A percentile compares a stretch with the other conserved stretches of the same genome.
These are phyloP conservation scores for Bonia amplexicaulis DNA, from an alignment of 176 grass and related monocot species.

Conservation along the genomic window DNA sequence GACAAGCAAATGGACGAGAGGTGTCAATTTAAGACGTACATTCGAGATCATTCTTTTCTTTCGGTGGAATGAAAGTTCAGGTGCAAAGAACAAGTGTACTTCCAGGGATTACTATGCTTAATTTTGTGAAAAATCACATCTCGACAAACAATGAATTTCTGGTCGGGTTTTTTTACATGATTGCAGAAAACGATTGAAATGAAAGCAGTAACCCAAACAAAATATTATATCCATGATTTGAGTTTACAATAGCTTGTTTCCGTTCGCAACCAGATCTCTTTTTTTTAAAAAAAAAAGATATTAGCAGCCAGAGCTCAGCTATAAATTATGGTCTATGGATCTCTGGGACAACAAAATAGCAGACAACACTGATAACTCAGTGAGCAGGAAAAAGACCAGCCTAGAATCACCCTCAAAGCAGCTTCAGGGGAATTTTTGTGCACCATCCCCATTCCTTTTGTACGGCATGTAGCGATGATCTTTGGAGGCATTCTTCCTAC, in stretches of 20 bases:
- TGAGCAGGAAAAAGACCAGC: not conserved
- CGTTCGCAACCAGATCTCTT: not conserved
- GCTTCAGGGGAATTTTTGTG: not conserved
- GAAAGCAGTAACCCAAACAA: not conserved
- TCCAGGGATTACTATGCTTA: not conserved
- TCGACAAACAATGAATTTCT: not conserved
- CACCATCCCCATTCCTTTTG: conserved; percentile 38
- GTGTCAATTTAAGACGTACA: not conserved
- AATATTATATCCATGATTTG: not conserved
- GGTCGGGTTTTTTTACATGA: not conserved
- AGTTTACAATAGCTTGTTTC: not conserved
- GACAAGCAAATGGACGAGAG: not conserved
- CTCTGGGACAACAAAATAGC: not conserved
- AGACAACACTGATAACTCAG: not conserved
- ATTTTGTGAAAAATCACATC: not conserved
- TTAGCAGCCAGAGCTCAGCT: not conserved
- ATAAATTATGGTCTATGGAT: not conserved
- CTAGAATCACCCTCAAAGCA: not conserved
- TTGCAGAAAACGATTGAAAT: conserved; percentile 1
- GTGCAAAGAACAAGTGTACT: not conserved
- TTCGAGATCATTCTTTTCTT: not conserved
- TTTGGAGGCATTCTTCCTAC: conserved; percentile 86
- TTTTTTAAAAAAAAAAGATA: not conserved
- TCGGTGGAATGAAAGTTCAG: not conserved
- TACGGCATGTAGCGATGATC: conserved; percentile 97